Evolutionary conservation across 371 early-diverging fungal species (phyloP), one percentile per base, ranked within the genome.

Genomic region (Rhizopus sp.): DNA sequence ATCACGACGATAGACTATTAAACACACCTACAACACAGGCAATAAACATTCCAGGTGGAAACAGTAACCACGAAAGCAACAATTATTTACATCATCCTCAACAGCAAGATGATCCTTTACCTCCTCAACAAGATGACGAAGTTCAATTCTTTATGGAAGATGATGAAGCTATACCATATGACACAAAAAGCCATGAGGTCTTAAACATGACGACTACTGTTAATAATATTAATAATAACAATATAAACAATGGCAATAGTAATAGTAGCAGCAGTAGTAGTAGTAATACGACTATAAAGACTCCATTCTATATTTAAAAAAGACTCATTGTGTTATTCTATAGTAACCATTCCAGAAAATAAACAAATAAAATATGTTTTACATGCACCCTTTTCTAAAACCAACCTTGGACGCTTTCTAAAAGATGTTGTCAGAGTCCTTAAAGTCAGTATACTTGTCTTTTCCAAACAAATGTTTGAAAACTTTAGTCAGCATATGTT

Each of bases 141-240:
- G 69, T 75, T 5, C 78, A 78, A 51, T 78, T 81, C 55, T 61
- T 58, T 59, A 78, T 81, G 78, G 78, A 78, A 44, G 81, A 81
- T 55, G 66, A 70, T 46, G 66, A 69, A 35, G 62, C 60, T 38
- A 59, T 63, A 50, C 32, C 51, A 35, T 48, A 63, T 23, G 57
- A 60, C 23, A 23, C 23, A 23, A 23, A 23, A 23, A 23, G 23
- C 23, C 23, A 23, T 23, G 23, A 23, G 23, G 23, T 23, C 23
- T 23, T 23, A 23, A 23, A 23, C 23, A 23, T 23, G 23, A 23
- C 23, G 23, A 23, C 23, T 23, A 23, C 60, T n/a, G 70, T 70
- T 10, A 73, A 64, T 31, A 73, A 66, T 58, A 73, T 69, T 50
- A 64, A 67, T 12, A 45, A 61, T 30, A 60, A 49, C 17, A 50